phyloP scores from a whole-genome alignment of 108 stramenopile genomes.

The Discostella pseudostelligera region DNA sequence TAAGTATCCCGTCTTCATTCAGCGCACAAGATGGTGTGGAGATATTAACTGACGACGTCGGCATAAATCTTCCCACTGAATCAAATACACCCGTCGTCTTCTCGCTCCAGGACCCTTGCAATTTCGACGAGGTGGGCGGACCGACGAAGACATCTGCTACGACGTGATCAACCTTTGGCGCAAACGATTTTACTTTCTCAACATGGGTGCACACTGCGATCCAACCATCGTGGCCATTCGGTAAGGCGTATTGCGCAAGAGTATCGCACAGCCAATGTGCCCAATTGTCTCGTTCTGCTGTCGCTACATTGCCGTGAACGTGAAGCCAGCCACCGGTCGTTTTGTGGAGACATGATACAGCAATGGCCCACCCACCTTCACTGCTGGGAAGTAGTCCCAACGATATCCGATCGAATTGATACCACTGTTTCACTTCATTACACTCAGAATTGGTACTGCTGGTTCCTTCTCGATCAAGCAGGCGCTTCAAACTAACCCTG shows the following conservation, averaged over 20 bases:
- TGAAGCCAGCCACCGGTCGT: conserved; percentile 84
- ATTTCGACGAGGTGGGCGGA: conserved; percentile 21
- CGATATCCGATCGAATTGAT: conserved; percentile 81
- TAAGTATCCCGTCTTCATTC: conserved; percentile 54
- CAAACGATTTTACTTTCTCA: conserved; percentile 92
- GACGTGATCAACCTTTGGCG: conserved; percentile 80
- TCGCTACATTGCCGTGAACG: conserved; percentile 90
- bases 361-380: conserved; percentile 88
- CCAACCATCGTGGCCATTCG: conserved; percentile 45
- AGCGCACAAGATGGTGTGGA: conserved; percentile 70
- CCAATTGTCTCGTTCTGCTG: conserved; percentile 61
- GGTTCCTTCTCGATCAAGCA: background rate
- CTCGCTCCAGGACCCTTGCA: background rate
- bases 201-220: conserved; percentile 66
- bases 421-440: no score
- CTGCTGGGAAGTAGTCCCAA: conserved; percentile 92
- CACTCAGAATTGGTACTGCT: background rate
- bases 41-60: conserved; percentile 9
- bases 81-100: conserved; percentile 33
- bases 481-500: conserved; percentile 36
- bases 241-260: conserved; percentile 22
- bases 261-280: conserved; percentile 61
- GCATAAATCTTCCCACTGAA: conserved; percentile 29
- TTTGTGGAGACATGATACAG: conserved; percentile 65
- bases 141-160: conserved; percentile 89